A percentile compares a stretch with the other conserved stretches of the same genome.
phyloP scores from a whole-genome alignment of 306 rosid species.

The Quercus mongolica region DNA sequence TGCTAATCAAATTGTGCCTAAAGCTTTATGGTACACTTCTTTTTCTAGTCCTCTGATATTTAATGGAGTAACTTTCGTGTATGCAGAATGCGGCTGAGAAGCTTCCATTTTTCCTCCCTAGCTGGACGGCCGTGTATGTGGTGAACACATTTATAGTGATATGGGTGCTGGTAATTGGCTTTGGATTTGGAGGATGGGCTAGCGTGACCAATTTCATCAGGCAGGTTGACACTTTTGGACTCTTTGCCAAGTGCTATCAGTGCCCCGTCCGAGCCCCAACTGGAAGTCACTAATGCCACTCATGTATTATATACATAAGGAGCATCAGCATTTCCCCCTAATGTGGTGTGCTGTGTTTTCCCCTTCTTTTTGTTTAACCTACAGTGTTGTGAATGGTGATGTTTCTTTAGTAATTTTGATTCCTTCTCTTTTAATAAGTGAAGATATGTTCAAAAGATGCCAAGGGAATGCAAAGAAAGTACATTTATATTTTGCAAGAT shows the following conservation, averaged over 20 bases:
- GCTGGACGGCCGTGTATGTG: constrained; percentile 65
- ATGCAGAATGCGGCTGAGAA: constrained; percentile 89
- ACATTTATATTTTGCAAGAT: neutral
- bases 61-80: neutral
- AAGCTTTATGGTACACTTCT: neutral
- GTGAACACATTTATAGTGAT: constrained; percentile 69
- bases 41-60: neutral
- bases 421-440: constrained; percentile 14
- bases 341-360: constrained; percentile 32
- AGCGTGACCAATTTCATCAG: constrained; percentile 84
- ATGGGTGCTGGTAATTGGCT: constrained; percentile 76
- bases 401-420: constrained; percentile 29
- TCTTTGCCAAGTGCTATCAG: constrained; percentile 91
- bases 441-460: constrained; percentile 11
- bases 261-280: constrained; percentile 43
- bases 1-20: neutral
- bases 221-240: constrained; percentile 80
- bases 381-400: constrained; percentile 26
- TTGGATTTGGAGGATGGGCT: constrained; percentile 98
- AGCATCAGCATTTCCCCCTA: constrained; percentile 27
- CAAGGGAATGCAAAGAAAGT: neutral
- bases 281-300: constrained; percentile 38
- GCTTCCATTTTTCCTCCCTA: constrained; percentile 63
- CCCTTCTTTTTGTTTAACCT: constrained; percentile 23
- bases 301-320: constrained; percentile 22